Percentiles rank a stretch among this genome's conserved stretches.
Evolutionary conservation across 768 basidiomycete species (phyloP).

Genomic region (Suillus ampliporus): DNA sequence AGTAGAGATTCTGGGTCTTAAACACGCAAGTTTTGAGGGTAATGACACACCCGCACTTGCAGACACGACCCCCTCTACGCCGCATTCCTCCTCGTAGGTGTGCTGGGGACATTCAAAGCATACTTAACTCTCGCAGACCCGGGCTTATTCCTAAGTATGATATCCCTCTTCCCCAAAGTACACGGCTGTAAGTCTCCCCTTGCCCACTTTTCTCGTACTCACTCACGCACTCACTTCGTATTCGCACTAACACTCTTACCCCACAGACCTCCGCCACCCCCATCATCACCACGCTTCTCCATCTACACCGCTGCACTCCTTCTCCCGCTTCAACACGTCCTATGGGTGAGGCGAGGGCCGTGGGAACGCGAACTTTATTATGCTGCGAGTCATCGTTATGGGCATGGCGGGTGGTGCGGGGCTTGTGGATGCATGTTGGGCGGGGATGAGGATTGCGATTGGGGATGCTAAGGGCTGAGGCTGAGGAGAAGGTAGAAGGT

Average conservation of each 20-base stretch:
- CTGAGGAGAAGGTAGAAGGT: slow-evolving; percentile 49
- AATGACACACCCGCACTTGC: neutral
- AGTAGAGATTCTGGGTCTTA: slow-evolving; percentile 47
- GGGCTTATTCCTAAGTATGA: slow-evolving; percentile 83
- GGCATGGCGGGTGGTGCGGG: slow-evolving; percentile 88
- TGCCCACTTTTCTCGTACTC: neutral
- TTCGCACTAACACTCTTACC: neutral
- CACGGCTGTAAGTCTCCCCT: slow-evolving; percentile 67
- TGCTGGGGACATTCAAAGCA: slow-evolving; percentile 86
- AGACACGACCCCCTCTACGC: slow-evolving; percentile 90
- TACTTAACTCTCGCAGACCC: slow-evolving; percentile 92
- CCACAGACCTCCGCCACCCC: slow-evolving; percentile 82
- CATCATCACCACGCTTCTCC: slow-evolving; percentile 80
- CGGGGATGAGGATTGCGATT: slow-evolving; percentile 78
- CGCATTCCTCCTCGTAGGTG: slow-evolving; percentile 72
- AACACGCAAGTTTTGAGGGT: neutral
- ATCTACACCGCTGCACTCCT: slow-evolving; percentile 85
- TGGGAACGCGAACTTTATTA: slow-evolving; percentile 98
- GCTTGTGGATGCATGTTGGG: slow-evolving; percentile 81
- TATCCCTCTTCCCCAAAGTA: slow-evolving; percentile 82
- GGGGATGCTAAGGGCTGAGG: slow-evolving; percentile 54
- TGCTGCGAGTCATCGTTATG: slow-evolving; percentile 92
- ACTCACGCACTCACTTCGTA: neutral
- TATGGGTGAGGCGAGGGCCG: slow-evolving; percentile 93
- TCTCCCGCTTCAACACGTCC: slow-evolving; percentile 87